These are phyloP conservation scores for Phytophthora chlamydospora DNA, from an alignment of 352 stramenopile genomes.

Conservation along the genomic window DNA sequence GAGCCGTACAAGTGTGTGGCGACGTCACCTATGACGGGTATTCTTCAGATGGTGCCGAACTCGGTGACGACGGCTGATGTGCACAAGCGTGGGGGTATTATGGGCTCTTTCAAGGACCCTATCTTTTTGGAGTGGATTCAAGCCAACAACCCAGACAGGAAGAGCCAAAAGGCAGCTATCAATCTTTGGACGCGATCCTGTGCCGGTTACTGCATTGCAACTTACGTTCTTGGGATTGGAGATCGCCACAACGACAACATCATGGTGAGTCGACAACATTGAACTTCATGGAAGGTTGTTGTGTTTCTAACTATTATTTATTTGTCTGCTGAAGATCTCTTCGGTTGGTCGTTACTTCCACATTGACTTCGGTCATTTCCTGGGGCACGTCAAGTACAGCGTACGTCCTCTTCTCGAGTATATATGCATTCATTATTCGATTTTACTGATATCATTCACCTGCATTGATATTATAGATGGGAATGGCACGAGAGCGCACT, in stretches of 20 bases:
- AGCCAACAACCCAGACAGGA: conserved; percentile 72
- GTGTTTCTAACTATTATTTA: background rate
- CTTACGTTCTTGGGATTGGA: conserved; percentile 93
- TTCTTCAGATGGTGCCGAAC: conserved; percentile 91
- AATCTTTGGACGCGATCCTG: conserved; percentile 87
- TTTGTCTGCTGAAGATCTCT: conserved; percentile 48
- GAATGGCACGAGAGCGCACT: conserved; percentile 75
- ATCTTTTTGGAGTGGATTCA: conserved; percentile 84
- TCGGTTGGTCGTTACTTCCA: conserved; percentile 82
- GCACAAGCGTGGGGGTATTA: conserved; percentile 76
- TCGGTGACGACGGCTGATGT: conserved; percentile 91
- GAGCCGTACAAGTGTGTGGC: conserved; percentile 90
- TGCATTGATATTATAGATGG: conserved; percentile 44
- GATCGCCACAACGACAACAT: conserved; percentile 97
- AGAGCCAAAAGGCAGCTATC: conserved; percentile 57
- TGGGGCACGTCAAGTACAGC: conserved; percentile 87
- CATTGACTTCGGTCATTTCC: conserved; percentile 87
- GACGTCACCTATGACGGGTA: conserved; percentile 88
- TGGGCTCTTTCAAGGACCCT: conserved; percentile 79
- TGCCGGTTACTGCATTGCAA: conserved; percentile 93
- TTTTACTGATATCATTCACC: too few relatives aligned
- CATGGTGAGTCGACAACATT: conserved; percentile 74
- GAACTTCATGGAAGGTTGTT: background rate
- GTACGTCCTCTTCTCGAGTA: conserved; percentile 25
- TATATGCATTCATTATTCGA: background rate